Evolutionary conservation across 1,284 basidiomycete species (phyloP), one percentile per base, ranked within the genome.

Genomic region (Pseudozyma thailandica): DNA sequence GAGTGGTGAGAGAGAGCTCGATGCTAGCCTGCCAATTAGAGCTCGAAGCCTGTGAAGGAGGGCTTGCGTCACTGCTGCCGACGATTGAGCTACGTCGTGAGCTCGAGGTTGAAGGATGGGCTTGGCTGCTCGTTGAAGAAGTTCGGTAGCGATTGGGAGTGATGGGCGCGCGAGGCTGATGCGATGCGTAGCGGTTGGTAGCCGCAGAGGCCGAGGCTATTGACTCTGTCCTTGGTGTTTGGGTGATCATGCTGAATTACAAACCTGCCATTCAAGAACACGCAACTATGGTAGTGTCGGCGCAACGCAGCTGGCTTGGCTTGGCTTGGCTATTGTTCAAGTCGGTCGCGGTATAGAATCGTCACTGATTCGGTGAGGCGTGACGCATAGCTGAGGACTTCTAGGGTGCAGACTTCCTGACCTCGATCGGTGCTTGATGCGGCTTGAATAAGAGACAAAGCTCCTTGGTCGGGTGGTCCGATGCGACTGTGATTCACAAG

Each of bases 1-100:
- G 66, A 2, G 76, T 78, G n/a, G 74, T 69, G 10, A 75, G 56
- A 20, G 69, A 73, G 31, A 75, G 63, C 27, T 75, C 70, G 56
- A 73, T 57, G 60, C 71, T 69, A 3, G 65, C 60, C 33, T 69
- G 60, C 71, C 71, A 73, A 35, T 73, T 68, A 38, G 71, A 73
- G 37, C 55, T 39, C 15, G 63, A 54, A 45, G 56, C 46, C 3
- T 51, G 48, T 13, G 50, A 41, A 31, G 47, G 33, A 16, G 59
- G 47, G 15, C 41, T 52, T 31, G 25, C 43, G 9, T 69, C 46
- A 9, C 37, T 31, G 6, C 23, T 20, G 13, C 50, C 46, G 28
- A 51, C 57, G 35, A 66, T 18, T 16, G 63, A 60, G 16, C 27
- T 44, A 21, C 49, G 48, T 12, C 63, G 63, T 15, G 57, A 60